Evolutionary conservation across 2,329 filamentous ascomycete species (phyloP), one percentile per base, ranked within the genome.

Genomic region (Sphaerulina vaccinii): DNA sequence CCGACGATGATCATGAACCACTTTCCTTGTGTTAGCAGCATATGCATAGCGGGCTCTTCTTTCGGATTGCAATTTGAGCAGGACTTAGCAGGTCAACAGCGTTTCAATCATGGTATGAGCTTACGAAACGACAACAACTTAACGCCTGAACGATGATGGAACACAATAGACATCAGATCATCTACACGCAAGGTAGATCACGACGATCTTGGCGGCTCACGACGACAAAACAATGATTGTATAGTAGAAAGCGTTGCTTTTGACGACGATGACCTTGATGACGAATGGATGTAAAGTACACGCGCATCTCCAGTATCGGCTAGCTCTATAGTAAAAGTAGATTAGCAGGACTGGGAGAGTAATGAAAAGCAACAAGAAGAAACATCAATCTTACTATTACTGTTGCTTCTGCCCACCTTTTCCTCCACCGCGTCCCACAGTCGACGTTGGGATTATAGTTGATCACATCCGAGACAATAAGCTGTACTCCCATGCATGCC

Each of bases 1-100:
- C n/a, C 52, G 57, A 47, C 42, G 55, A 53, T 57, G 52, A 58
- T n/a, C 38, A 37, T 15, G 27, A 32, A 42, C n/a, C 19, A 42
- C 23, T 43, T 29, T 29, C n/a, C 32, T 40, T 23, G 24, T 24
- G 16, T 39, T 19, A 48, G 33, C 22, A 48, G 45, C 45, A 48
- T 48, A 16, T 48, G 45, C 45, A 48, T 48, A 48, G 45, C 44
- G 44, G 23, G 44, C 21, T 37, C 24, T 23, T 29, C 33, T 38
- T 23, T 29, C 33, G 45, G 35, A 15, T 33, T 38, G 21, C 24
- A 39, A 16, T 21, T 40, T 15, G 21, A 19, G 45, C 35, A 39
- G 16, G 16, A 19, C 11, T 35, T 29, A 29, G 35, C 35, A 29
- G 22, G 36, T 36, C 45, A n/a, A n/a, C n/a, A 48, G 45, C 45